Evolutionary conservation across 345 rosid species (phyloP).

Genomic region (Gossypium herbaceum): DNA sequence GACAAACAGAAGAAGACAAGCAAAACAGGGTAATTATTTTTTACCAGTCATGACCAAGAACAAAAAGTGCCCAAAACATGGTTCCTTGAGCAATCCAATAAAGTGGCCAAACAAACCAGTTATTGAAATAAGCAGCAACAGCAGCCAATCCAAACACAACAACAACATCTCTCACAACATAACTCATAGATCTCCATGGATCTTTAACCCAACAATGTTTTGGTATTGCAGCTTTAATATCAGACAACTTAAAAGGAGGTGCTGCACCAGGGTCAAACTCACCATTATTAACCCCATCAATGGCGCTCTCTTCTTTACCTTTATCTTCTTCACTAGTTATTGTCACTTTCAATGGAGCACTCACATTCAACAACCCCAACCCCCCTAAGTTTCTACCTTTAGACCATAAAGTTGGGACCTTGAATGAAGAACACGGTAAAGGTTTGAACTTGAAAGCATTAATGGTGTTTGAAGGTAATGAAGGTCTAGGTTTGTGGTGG

Average conservation of each 20-base stretch:
- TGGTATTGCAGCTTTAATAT: slow-evolving; percentile 76
- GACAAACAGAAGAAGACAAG: not conserved
- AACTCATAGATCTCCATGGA: slow-evolving; percentile 77
- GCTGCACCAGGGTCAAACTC: slow-evolving; percentile 47
- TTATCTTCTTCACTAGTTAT: slow-evolving; percentile 23
- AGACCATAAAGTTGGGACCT: slow-evolving; percentile 22
- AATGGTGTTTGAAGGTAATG: slow-evolving; percentile 13
- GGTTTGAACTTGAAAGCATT: slow-evolving; percentile 20
- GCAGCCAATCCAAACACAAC: slow-evolving; percentile 72
- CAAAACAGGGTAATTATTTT: not conserved
- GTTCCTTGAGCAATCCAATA: slow-evolving; percentile 93
- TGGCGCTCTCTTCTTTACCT: slow-evolving; percentile 14
- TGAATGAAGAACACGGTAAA: slow-evolving; percentile 25
- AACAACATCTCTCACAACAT: slow-evolving; percentile 67
- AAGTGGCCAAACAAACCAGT: slow-evolving; percentile 84
- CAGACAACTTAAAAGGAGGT: slow-evolving; percentile 73
- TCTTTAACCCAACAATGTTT: slow-evolving; percentile 90
- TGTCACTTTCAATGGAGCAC: slow-evolving; percentile 35
- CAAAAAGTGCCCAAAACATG: slow-evolving; percentile 97
- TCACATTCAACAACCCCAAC: slow-evolving; percentile 40
- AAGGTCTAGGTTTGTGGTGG: slow-evolving; percentile 35
- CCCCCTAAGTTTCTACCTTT: slow-evolving; percentile 42
- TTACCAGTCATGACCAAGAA: slow-evolving; percentile 96
- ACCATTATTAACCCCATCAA: slow-evolving; percentile 16
- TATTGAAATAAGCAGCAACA: slow-evolving; percentile 63